Evolutionary conservation across 2,329 filamentous ascomycete species (phyloP), one percentile per base, ranked within the genome.

Genomic region (Neopestalotiopsis sp.): DNA sequence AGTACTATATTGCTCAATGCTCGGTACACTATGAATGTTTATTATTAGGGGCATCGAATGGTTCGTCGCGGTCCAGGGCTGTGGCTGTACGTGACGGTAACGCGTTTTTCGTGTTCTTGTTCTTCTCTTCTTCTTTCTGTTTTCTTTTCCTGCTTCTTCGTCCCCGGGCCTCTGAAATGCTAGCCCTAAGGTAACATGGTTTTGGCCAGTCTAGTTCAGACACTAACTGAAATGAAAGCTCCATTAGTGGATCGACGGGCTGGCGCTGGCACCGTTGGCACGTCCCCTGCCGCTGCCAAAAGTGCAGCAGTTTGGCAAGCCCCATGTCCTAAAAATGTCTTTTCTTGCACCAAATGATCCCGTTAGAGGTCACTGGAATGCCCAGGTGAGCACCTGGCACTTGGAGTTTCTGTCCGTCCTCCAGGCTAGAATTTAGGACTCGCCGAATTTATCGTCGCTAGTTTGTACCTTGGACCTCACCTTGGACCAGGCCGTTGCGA

Each of bases 71-170:
- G 45, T 52, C 45, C 45, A n/a, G 42, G 45, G n/a, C n/a, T 20
- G 45, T n/a, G 45, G 45, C 45, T 52, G 45, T 49, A 49, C 45
- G 45, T 52, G 45, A 52, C 45, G 45, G 45, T 52, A 52, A 52
- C 45, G 45, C 45, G 45, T 52, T 52, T 17, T 52, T 52, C 20
- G 24, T 38, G 34, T 38, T 10, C 34, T 38, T 52, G 3, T 4
- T 28, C 24, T 52, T 20, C 17, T 52, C 17, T n/a, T 20, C 45
- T 52, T 52, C 45, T 52, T 52, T 52, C 45, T 52, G 45, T 24
- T 52, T 52, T 52, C 45, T 20, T 52, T n/a, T 4, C 45, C n/a
- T 52, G 17, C 45, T 52, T 38, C 34, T 38, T 38, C 10, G 1
- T 10, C 34, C 10, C 10, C 34, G 6, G 34, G n/a, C 45, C 24